These are phyloP conservation scores for Penicillium nucicola DNA, from an alignment of 495 filamentous ascomycete genomes.

Conservation along the genomic window DNA sequence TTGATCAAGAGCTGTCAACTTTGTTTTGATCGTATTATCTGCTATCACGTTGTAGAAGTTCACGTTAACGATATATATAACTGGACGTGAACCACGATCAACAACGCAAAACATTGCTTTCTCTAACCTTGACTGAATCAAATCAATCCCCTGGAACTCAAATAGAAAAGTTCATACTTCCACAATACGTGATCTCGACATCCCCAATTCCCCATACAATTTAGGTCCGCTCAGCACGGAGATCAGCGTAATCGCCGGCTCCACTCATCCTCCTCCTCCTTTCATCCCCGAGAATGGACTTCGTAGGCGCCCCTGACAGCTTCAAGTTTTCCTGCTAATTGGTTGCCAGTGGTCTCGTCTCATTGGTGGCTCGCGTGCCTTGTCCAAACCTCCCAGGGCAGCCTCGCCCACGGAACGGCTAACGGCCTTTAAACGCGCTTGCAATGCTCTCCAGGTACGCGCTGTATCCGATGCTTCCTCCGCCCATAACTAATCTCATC, in stretches of 20 bases:
- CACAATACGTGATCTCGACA: too few species aligned
- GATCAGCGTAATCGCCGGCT: conserved; percentile 25
- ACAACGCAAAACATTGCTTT: too few species aligned
- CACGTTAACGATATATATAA: too few species aligned
- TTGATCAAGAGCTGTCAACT: too few species aligned
- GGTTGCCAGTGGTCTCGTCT: conserved; percentile 75
- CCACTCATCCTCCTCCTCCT: conserved; percentile 22
- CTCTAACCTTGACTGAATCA: too few species aligned
- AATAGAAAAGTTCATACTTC: too few species aligned
- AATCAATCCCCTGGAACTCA: too few species aligned
- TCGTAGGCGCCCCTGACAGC: conserved; percentile 27
- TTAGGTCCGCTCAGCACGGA: background rate
- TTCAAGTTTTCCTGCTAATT: conserved; percentile 13
- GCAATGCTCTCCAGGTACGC: conserved; percentile 76
- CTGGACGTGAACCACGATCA: too few species aligned
- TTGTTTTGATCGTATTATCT: too few species aligned
- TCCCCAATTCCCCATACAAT: too few species aligned
- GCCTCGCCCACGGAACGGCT: conserved; percentile 83
- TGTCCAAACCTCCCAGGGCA: conserved; percentile 58
- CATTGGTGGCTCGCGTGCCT: conserved; percentile 73
- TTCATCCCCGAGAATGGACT: conserved; percentile 35
- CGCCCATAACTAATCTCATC: conserved; percentile 10
- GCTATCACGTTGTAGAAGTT: too few species aligned
- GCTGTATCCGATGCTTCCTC: background rate
- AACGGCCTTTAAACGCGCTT: conserved; percentile 84